Evolutionary conservation across 257 asterid species (phyloP), one percentile per base, ranked within the genome.

Genomic region (Przewalskia tangutica): DNA sequence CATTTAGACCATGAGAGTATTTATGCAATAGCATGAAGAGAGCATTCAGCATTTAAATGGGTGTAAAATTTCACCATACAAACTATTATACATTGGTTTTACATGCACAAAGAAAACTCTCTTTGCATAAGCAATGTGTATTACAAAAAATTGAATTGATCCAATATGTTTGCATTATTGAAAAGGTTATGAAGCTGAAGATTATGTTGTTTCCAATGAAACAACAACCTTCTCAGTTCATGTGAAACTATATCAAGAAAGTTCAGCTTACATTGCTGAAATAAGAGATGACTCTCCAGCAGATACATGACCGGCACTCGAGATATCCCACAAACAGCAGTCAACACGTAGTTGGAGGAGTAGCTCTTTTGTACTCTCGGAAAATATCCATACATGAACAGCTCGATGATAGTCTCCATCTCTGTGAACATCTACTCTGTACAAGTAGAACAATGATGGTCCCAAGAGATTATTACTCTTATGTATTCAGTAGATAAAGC

Each of bases 271-370:
- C 98, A 93, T 92, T 50, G 98, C 98, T 23, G 98, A 85, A 78
- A 90, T 85, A 40, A 95, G 96, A 78, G 98, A 92, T 10, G 97
- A 90, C 87, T 95, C 98, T 40, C 98, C 97, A n/a, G 98, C 95
- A n/a, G 98, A 93, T 80, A 93, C 90, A 85, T 95, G 98, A 77
- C 98, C 98, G 80, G 98, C 98, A 86, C 98, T 93, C 86, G 98
- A 95, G 77, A 91, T 90, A 87, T 95, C 98, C 98, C 98, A 95
- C 81, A 86, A 82, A 36, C 95, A 92, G 87, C 92, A 88, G 40
- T 93, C 88, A 68, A 97, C 87, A 82, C 98, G 98, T 48, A 53
- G 79, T 82, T 95, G 98, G 67, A 95, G 87, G 23, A 95, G 91
- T 63, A 95, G 86, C 82, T 95, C 90, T 83, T 90, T 93, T 50